phyloP scores from a whole-genome alignment of 495 filamentous ascomycete species.

The Pseudoneurospora amorphoporcata region DNA sequence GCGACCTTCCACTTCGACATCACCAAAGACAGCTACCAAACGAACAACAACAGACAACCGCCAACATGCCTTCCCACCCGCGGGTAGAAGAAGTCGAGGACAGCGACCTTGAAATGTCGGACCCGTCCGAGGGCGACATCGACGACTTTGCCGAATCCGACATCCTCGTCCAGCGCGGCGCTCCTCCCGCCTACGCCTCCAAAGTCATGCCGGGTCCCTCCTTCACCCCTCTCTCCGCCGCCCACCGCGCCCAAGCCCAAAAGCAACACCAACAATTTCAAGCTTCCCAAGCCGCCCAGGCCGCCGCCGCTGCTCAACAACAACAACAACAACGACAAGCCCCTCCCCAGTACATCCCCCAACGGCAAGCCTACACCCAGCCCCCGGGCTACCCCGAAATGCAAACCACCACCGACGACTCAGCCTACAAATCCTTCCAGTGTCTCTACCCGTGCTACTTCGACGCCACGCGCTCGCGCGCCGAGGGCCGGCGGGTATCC shows the following conservation, averaged over 20 bases:
- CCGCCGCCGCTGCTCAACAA: constrained; percentile 24
- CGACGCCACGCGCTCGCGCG: constrained; percentile 62
- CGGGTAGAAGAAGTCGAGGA: constrained; percentile 84
- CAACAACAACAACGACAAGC: constrained; percentile 5
- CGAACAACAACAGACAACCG: constrained; percentile 3
- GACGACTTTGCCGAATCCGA: constrained; percentile 42
- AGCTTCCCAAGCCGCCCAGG: constrained; percentile 18
- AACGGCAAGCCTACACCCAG: constrained; percentile 8
- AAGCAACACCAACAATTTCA: neutral
- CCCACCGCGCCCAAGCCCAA: constrained; percentile 4
- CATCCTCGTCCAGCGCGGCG: constrained; percentile 21
- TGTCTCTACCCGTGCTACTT: constrained; percentile 96
- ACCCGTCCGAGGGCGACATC: constrained; percentile 62
- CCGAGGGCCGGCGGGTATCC: constrained; percentile 69
- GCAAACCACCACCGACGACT: constrained; percentile 35
- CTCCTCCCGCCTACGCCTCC: constrained; percentile 7
- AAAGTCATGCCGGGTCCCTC: neutral
- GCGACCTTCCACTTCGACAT: neutral
- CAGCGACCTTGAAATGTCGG: constrained; percentile 63
- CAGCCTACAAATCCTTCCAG: constrained; percentile 64
- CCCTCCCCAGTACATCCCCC: constrained; percentile 9
- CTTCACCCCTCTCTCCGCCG: constrained; percentile 4
- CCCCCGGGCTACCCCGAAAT: constrained; percentile 22
- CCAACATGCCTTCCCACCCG: constrained; percentile 64
- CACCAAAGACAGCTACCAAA: neutral